Conservation (phyloP, 139 green algal genomes). For the Gonium pectorale region DNA sequence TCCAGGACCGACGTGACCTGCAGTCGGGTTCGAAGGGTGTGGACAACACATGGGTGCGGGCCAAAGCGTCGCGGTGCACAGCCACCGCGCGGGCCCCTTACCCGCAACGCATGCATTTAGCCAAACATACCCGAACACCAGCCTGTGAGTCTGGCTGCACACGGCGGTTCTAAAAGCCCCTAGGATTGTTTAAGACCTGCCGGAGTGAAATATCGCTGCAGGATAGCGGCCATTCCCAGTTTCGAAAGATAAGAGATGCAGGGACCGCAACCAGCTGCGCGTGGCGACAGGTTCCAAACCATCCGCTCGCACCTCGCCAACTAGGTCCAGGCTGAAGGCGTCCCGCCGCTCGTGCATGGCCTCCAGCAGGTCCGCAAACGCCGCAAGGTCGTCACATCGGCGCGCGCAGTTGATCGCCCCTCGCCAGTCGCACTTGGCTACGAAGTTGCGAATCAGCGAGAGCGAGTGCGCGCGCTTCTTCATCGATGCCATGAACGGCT, state of each 20-base stretch:
- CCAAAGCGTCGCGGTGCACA: no score
- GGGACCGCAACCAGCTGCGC: no score
- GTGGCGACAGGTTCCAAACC: no score
- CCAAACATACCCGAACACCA: no score
- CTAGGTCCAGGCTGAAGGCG: conserved; percentile 48
- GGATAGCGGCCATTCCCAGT: no score
- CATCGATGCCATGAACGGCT: not conserved
- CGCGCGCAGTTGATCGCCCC: conserved; percentile 30
- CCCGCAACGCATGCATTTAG: no score
- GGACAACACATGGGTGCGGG: conserved; percentile 2
- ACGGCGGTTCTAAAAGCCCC: no score
- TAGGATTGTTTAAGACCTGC: no score
- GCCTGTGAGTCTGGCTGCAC: no score
- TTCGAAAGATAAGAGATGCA: no score
- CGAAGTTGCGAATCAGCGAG: conserved; percentile 9
- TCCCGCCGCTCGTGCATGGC: conserved; percentile 40
- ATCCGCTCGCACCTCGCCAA: conserved; percentile 37
- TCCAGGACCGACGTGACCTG: conserved; percentile 54
- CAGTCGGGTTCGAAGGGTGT: not conserved
- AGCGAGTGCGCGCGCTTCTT: conserved; percentile 31
- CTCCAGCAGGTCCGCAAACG: conserved; percentile 39
- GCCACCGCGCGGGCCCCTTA: no score
- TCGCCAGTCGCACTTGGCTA: conserved; percentile 31
- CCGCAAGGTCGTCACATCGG: conserved; percentile 1
- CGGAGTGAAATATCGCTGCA: no score